phyloP scores from a whole-genome alignment of 176 grass and related monocot genomes.

The Musa acuminata region DNA sequence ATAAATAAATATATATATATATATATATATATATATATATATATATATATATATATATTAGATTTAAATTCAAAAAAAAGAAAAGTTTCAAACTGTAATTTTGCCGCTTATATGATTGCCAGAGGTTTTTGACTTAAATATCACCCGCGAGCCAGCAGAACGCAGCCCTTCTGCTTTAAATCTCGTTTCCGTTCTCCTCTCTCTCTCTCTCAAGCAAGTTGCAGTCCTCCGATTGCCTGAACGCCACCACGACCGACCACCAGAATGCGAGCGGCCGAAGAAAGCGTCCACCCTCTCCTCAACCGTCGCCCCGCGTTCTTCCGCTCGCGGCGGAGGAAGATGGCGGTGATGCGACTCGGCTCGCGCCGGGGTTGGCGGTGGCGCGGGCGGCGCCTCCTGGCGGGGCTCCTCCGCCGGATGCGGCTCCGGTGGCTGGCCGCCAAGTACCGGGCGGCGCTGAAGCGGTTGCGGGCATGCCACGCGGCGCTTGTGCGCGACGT shows the following conservation, averaged over 20 bases:
- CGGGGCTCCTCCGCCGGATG: neutral
- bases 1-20: too few relatives aligned
- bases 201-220: too few relatives aligned
- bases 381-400: slow-evolving; percentile 1
- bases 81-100: too few relatives aligned
- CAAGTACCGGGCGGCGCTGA: slow-evolving; percentile 6
- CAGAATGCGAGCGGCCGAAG: neutral
- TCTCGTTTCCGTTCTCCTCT: neutral
- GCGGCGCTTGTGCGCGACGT: neutral
- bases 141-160: slow-evolving; percentile 11
- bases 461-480: neutral
- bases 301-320: neutral
- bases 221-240: too few relatives aligned
- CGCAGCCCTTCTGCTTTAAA: neutral
- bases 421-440: slow-evolving; percentile 10
- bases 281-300: neutral
- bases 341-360: slow-evolving; percentile 14
- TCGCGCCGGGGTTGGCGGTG: neutral
- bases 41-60: too few relatives aligned
- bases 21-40: too few relatives aligned
- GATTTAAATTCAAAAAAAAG: too few relatives aligned
- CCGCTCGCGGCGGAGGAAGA: slow-evolving; percentile 16
- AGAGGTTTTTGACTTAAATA: neutral
- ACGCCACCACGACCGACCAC: neutral
- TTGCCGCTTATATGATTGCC: too few relatives aligned